These are phyloP conservation scores for Nitzschia putrida DNA, from an alignment of 108 stramenopile species.

Conservation along the genomic window DNA sequence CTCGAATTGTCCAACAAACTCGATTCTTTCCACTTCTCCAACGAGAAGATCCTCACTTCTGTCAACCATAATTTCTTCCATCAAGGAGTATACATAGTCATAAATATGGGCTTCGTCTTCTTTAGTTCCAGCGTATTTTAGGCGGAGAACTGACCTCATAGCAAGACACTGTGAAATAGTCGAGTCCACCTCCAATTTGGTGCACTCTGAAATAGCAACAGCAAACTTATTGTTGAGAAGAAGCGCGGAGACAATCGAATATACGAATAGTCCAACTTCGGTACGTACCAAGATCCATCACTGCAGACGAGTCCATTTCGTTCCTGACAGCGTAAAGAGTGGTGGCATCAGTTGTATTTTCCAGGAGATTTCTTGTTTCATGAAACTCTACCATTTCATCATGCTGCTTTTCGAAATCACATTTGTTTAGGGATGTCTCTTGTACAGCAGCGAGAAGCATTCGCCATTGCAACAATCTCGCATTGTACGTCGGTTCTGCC, in stretches of 20 bases:
- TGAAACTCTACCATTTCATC: background rate
- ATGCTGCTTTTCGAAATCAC: background rate
- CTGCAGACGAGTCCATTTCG: background rate
- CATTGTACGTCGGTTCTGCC: slow-evolving; percentile 1
- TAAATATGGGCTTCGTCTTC: background rate
- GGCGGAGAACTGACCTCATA: background rate
- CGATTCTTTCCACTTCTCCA: slow-evolving; percentile 2
- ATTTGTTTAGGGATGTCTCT: slow-evolving; percentile 1
- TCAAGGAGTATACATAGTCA: background rate
- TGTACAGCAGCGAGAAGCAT: slow-evolving; percentile 9
- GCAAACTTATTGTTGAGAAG: too few species aligned
- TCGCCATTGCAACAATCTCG: slow-evolving; percentile 8
- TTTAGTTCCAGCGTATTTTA: background rate
- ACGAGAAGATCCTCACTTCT: slow-evolving; percentile 2
- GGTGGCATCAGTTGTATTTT: background rate
- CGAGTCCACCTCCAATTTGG: background rate
- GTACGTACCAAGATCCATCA: slow-evolving; percentile 14
- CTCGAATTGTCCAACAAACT: slow-evolving; percentile 7
- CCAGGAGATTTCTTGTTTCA: background rate
- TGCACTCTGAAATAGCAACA: too few species aligned
- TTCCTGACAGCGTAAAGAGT: slow-evolving; percentile 13
- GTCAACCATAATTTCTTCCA: slow-evolving; percentile 11
- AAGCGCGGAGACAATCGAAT: too few species aligned
- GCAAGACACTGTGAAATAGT: slow-evolving; percentile 1
- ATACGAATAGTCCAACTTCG: background rate